Evolutionary conservation across 495 filamentous ascomycete species (phyloP), one percentile per base, ranked within the genome.

Genomic region (Halenospora varia): DNA sequence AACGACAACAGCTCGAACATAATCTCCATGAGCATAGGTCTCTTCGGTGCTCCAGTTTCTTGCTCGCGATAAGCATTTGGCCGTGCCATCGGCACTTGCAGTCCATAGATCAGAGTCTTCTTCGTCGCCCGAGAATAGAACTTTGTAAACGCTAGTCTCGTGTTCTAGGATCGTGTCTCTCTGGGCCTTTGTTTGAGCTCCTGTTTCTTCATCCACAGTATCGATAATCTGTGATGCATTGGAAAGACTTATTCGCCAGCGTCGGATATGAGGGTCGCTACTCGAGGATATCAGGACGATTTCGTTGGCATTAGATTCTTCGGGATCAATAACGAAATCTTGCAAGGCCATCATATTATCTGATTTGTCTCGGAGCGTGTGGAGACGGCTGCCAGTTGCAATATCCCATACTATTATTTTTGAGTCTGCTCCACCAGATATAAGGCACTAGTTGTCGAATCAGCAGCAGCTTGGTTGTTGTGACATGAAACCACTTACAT

Each of bases 401-500:
- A 84, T 74, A 55, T 96, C 82, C 86, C 91, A 97, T 6, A 96
- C 80, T 0, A 96, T 82, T 48, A 97, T 89, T 64, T 86, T 82
- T 47, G 87, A 86, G 69, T 98, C 94, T 24, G 90, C 87, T 25
- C 89, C 88, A 19, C 93, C 93, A 11, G 90, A 92, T 47, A 97
- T 78, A 20, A 98, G 81, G 13, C 55, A 25, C 66, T 68, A 57
- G 17, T n/a, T 18, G 10, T 11, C 1, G n/a, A n/a, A 49, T 39
- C 40, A 44, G 10, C 25, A 41, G 3, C 22, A 18, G 39, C 29
- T 2, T n/a, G 24, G 19, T 17, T 42, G 17, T 40, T 1, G 6
- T 2, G 0, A 1, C n/a, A 40, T 23, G 56, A 13, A 17, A 6
- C n/a, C 41, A 55, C 62, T 53, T 58, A 86, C 60, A 59, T 90